phyloP scores from a whole-genome alignment of 768 basidiomycete species.

The Pilatotrama ljubarskyi region DNA sequence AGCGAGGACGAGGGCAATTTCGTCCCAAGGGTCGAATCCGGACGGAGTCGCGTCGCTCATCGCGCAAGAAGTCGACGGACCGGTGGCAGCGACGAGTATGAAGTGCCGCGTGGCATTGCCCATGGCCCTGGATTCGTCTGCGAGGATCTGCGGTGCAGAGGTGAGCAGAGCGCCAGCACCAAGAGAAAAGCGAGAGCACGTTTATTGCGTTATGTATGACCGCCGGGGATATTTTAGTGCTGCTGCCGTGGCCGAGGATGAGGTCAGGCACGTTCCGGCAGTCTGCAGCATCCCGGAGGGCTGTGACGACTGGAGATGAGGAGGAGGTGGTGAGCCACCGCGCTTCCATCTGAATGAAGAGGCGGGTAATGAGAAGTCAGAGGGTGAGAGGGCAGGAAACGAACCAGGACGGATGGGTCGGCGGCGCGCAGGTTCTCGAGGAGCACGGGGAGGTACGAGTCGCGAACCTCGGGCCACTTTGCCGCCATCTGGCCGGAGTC shows the following conservation, averaged over 20 bases:
- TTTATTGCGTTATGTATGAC: constrained; percentile 23
- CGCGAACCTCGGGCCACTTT: constrained; percentile 30
- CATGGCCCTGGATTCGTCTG: constrained; percentile 1
- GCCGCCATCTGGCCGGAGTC: constrained; percentile 25
- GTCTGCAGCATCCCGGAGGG: constrained; percentile 11
- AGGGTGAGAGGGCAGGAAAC: constrained; percentile 10
- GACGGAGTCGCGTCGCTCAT: constrained; percentile 16
- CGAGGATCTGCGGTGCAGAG: constrained; percentile 13
- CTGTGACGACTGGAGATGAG: constrained; percentile 13
- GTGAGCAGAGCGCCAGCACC: neutral
- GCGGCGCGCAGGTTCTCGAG: constrained; percentile 28
- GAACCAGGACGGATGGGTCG: constrained; percentile 26
- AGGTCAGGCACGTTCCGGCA: constrained; percentile 23
- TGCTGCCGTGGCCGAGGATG: constrained; percentile 15
- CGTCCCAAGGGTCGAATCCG: constrained; percentile 30
- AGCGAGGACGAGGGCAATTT: constrained; percentile 20
- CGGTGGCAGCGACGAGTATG: constrained; percentile 53
- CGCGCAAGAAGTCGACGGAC: constrained; percentile 20
- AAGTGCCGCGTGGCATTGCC: constrained; percentile 44
- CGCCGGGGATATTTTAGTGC: constrained; percentile 20
- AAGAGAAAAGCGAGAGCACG: constrained; percentile 9
- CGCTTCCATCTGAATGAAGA: constrained; percentile 25
- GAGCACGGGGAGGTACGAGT: constrained; percentile 27
- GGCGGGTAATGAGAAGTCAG: constrained; percentile 12
- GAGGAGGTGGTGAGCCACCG: constrained; percentile 29